A percentile compares a stretch with the other conserved stretches of the same genome.
Evolutionary conservation across 2,329 filamentous ascomycete genomes (phyloP).

Genomic region (Sclerotinia glacialis): DNA sequence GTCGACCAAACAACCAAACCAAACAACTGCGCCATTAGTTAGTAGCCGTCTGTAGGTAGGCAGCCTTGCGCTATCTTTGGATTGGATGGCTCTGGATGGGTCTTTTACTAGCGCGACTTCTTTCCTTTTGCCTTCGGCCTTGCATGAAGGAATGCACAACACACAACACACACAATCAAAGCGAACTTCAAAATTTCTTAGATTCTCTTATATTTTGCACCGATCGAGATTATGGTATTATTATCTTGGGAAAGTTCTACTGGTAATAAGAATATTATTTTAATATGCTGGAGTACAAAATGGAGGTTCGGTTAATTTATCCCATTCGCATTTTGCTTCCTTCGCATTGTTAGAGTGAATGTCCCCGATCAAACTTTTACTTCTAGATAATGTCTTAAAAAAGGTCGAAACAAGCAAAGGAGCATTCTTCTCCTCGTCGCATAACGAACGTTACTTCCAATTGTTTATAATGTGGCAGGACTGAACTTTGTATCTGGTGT

Average conservation of each 20-base stretch:
- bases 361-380: conserved; percentile 18
- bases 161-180: too few relatives aligned
- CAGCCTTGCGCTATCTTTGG: conserved; percentile 27
- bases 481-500: not conserved
- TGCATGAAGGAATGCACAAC: too few relatives aligned
- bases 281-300: conserved; percentile 70
- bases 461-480: conserved; percentile 9
- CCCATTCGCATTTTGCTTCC: not conserved
- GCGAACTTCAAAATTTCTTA: conserved; percentile 63
- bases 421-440: conserved; percentile 76
- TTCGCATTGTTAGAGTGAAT: not conserved
- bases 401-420: conserved; percentile 77
- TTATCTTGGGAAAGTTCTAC: conserved; percentile 67
- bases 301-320: conserved; percentile 56
- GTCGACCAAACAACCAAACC: not conserved
- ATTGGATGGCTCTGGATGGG: conserved; percentile 5
- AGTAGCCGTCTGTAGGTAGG: conserved; percentile 3
- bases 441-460: not conserved
- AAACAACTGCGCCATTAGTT: conserved; percentile 2
- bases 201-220: conserved; percentile 91
- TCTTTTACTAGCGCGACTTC: conserved; percentile 8
- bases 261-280: conserved; percentile 69
- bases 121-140: not conserved
- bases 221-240: conserved; percentile 78
- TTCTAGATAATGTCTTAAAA: conserved; percentile 65